phyloP scores from a whole-genome alignment of 164 flowering plant species.

The Vitis cinerea region DNA sequence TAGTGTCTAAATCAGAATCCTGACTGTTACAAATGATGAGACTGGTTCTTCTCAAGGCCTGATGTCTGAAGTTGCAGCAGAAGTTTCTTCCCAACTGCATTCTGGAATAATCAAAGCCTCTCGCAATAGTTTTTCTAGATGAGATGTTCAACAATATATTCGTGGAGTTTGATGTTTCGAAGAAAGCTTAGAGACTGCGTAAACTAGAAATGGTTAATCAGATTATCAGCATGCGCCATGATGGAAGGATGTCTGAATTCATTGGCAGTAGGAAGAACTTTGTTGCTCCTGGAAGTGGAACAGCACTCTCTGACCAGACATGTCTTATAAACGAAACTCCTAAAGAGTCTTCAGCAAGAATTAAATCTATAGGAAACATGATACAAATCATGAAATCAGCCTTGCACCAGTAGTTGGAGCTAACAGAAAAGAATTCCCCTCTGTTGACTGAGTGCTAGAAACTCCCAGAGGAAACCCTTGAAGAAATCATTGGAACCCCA shows the following conservation, averaged over 20 bases:
- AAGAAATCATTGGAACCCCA: too few relatives aligned
- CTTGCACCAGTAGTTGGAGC: too few relatives aligned
- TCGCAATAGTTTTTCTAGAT: slow-evolving; percentile 75
- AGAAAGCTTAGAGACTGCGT: slow-evolving; percentile 45
- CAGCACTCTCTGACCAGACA: slow-evolving; percentile 13
- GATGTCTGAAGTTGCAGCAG: slow-evolving; percentile 59
- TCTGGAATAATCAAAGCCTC: slow-evolving; percentile 79
- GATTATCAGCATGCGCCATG: slow-evolving; percentile 21
- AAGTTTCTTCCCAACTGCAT: slow-evolving; percentile 71
- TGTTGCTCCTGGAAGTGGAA: slow-evolving; percentile 17
- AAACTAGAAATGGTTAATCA: slow-evolving; percentile 36
- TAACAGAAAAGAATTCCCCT: too few relatives aligned
- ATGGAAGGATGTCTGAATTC: slow-evolving; percentile 23
- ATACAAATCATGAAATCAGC: too few relatives aligned
- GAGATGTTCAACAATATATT: slow-evolving; percentile 69
- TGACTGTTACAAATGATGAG: slow-evolving; percentile 4
- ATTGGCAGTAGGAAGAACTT: slow-evolving; percentile 8
- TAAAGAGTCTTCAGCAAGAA: slow-evolving; percentile 8
- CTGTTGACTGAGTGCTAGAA: too few relatives aligned
- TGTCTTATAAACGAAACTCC: slow-evolving; percentile 9
- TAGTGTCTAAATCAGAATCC: too few relatives aligned
- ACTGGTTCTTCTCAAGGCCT: slow-evolving; percentile 27
- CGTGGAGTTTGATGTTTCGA: slow-evolving; percentile 48
- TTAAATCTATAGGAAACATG: slow-evolving; percentile 57
- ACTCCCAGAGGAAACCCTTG: too few relatives aligned